Conservation (phyloP, 805 yeast genomes). For the Sugiyamaella valdiviana region DNA sequence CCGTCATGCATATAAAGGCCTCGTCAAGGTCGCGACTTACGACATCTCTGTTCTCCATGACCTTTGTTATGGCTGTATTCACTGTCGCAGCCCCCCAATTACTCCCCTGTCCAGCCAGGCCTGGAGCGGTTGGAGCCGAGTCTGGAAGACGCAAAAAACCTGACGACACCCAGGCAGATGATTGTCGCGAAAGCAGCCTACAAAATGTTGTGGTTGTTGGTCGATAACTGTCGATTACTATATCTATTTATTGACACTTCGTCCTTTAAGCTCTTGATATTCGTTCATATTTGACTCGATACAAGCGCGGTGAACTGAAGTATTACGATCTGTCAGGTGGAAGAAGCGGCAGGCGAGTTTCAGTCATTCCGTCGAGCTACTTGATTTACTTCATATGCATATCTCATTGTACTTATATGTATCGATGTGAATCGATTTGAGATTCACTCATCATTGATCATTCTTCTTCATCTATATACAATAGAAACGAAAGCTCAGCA, state of each 20-base stretch:
- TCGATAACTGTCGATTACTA: not conserved
- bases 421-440: no score
- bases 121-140: conserved; percentile 17
- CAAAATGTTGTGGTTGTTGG: conserved; percentile 5
- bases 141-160: conserved; percentile 2
- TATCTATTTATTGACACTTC: not conserved
- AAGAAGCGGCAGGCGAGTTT: no score
- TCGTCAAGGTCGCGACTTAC: conserved; percentile 51
- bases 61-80: conserved; percentile 67
- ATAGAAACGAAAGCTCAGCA: conserved; percentile 3
- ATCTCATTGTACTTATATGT: not conserved
- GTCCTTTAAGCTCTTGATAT: no score
- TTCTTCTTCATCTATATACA: not conserved
- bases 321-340: not conserved
- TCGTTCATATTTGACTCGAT: no score
- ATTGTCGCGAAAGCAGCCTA: not conserved
- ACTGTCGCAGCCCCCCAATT: conserved; percentile 46
- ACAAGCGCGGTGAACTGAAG: no score
- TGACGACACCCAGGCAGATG: not conserved
- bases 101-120: conserved; percentile 31
- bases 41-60: conserved; percentile 61
- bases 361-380: not conserved
- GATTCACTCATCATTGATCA: not conserved
- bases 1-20: conserved; percentile 50
- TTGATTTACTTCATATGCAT: not conserved